Evolutionary conservation across 495 filamentous ascomycete species (phyloP).

Genomic region (Neurospora terricola): DNA sequence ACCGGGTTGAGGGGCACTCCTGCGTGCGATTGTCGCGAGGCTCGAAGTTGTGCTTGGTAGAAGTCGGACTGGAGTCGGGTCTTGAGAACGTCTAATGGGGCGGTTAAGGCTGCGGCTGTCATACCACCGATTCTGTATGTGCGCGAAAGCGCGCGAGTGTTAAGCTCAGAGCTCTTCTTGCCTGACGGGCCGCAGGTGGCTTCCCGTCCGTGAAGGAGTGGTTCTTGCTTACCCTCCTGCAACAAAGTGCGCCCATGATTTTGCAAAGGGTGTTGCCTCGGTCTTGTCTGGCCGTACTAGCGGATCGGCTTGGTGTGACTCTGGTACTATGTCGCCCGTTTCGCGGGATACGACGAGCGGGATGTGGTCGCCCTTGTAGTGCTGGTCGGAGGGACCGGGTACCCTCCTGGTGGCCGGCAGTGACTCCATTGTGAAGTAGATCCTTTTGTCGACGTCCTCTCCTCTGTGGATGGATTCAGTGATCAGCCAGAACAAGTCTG

Average conservation of each 20-base stretch:
- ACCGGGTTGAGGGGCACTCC: conserved; percentile 31
- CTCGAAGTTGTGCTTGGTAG: conserved; percentile 60
- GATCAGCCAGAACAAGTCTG: background rate
- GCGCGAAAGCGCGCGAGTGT: background rate
- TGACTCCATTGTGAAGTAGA: conserved; percentile 13
- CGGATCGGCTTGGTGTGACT: conserved; percentile 23
- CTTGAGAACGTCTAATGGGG: conserved; percentile 83
- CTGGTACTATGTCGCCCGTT: conserved; percentile 46
- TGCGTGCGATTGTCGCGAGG: conserved; percentile 32
- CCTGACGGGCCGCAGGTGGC: background rate
- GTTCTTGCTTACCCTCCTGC: conserved; percentile 62
- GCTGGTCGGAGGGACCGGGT: conserved; percentile 12
- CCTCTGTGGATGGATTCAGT: background rate
- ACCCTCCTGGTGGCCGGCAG: conserved; percentile 12
- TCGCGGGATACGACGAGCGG: conserved; percentile 50
- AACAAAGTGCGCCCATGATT: conserved; percentile 82
- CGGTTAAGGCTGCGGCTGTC: conserved; percentile 76
- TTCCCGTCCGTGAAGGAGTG: background rate
- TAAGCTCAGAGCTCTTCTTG: background rate
- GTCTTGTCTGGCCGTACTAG: conserved; percentile 20
- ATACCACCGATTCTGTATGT: conserved; percentile 66
- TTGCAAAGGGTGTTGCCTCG: conserved; percentile 44
- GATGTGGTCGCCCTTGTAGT: conserved; percentile 8
- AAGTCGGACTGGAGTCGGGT: conserved; percentile 85
- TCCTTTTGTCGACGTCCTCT: background rate